A percentile compares a stretch with the other conserved stretches of the same genome.
These are phyloP conservation scores for Seiridium unicorne DNA, from an alignment of 2,329 filamentous ascomycete genomes.

Conservation along the genomic window DNA sequence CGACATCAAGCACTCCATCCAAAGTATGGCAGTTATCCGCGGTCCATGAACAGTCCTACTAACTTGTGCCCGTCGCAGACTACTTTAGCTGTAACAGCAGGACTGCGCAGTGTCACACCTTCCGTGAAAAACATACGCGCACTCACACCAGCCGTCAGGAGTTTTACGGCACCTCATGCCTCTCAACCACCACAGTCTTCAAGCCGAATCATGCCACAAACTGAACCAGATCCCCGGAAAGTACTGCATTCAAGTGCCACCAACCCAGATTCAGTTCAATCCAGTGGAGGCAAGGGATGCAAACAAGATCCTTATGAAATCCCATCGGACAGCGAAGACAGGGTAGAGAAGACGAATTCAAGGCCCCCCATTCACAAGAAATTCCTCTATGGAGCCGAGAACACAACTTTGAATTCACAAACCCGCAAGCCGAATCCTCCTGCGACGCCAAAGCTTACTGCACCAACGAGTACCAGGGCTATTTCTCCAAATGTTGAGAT, in stretches of 20 bases:
- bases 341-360: not conserved
- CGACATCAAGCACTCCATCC: not conserved
- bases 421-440: not conserved
- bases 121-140: not conserved
- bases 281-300: not conserved
- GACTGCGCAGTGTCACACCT: not conserved
- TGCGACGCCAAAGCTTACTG: not conserved
- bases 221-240: not conserved
- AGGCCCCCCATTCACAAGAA: not conserved
- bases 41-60: not conserved
- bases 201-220: not conserved
- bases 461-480: not conserved
- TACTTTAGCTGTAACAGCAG: not conserved
- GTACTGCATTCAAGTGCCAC: not conserved
- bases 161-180: too few relatives aligned
- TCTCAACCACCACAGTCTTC: not conserved
- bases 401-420: not conserved
- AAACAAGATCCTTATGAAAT: constrained; percentile 2
- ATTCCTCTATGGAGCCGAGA: not conserved
- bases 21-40: not conserved
- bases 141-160: not conserved
- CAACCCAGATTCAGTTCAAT: not conserved
- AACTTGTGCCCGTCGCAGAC: not conserved
- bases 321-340: not conserved
- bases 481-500: not conserved